Evolutionary conservation across 192 early-diverging fungal genomes (phyloP).

Genomic region (Umbelopsis sp.): DNA sequence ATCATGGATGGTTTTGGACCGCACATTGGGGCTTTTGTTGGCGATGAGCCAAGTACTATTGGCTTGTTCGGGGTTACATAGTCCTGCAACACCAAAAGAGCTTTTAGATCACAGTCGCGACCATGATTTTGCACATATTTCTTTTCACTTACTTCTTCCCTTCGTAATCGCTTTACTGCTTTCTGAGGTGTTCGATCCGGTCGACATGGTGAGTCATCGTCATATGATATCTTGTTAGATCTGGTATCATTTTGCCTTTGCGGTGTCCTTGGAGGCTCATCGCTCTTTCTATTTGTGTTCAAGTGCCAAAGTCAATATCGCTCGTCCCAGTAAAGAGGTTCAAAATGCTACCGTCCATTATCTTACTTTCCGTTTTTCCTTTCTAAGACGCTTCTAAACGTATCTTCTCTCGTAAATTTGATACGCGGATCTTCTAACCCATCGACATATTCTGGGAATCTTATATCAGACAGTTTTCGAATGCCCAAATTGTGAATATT

Average conservation of each 20-base stretch:
- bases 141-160: neutral
- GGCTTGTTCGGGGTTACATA: neutral
- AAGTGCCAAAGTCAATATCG: too few relatives aligned
- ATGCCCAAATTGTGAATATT: neutral
- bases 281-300: too few relatives aligned
- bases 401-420: neutral
- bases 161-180: neutral
- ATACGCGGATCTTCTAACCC: neutral
- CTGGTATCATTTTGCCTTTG: neutral
- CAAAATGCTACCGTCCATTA: neutral
- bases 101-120: too few relatives aligned
- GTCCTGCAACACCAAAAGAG: neutral
- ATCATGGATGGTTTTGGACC: neutral
- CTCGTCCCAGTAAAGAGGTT: too few relatives aligned
- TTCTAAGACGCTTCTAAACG: neutral
- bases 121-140: too few relatives aligned
- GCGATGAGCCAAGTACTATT: neutral
- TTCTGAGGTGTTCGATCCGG: constrained; percentile 10
- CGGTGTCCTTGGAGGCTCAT: constrained; percentile 2
- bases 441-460: neutral
- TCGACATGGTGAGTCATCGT: neutral
- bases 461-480: constrained; percentile 4
- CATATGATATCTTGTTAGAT: neutral
- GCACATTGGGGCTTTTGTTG: neutral
- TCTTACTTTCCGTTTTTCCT: neutral